Percentiles rank a stretch among this genome's conserved stretches.
phyloP scores from a whole-genome alignment of 1,284 basidiomycete genomes.

The Ceratobasidium sp. region DNA sequence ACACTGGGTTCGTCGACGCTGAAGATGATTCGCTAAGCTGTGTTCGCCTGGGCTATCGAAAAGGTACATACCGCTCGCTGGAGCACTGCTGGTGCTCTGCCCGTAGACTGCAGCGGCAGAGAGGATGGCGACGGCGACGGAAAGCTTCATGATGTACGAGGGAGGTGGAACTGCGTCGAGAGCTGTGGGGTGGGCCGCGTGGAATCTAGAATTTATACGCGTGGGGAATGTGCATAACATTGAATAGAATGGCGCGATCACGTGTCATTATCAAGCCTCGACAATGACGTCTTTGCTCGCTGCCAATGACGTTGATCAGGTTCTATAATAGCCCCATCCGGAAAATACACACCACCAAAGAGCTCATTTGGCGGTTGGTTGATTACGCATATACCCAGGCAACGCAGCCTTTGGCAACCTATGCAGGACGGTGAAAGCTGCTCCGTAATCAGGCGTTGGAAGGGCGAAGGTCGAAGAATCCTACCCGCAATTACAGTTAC shows the following conservation, averaged over 20 bases:
- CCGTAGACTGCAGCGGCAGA: slow-evolving; percentile 42
- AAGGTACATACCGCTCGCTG: neutral
- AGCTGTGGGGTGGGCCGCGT: neutral
- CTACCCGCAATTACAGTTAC: too few relatives aligned
- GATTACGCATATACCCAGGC: neutral
- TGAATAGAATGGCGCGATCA: slow-evolving; percentile 21
- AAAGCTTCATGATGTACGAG: slow-evolving; percentile 27
- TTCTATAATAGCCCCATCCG: neutral
- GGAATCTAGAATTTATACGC: slow-evolving; percentile 37
- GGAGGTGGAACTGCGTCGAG: neutral
- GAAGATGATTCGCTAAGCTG: neutral
- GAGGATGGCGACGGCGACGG: slow-evolving; percentile 26
- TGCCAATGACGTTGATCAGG: slow-evolving; percentile 27
- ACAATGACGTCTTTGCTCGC: slow-evolving; percentile 27
- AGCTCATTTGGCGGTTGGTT: slow-evolving; percentile 33
- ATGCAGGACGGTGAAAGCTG: too few relatives aligned
- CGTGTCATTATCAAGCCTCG: neutral
- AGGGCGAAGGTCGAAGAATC: too few relatives aligned
- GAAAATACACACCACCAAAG: neutral
- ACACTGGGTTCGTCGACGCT: slow-evolving; percentile 32
- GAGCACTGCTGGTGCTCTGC: slow-evolving; percentile 22
- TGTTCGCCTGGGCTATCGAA: neutral
- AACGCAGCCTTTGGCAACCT: neutral
- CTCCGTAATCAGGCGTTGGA: too few relatives aligned
- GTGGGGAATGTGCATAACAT: neutral